These are phyloP conservation scores for Xylariaceae sp. DNA, from an alignment of 2,329 filamentous ascomycete species.

Conservation along the genomic window DNA sequence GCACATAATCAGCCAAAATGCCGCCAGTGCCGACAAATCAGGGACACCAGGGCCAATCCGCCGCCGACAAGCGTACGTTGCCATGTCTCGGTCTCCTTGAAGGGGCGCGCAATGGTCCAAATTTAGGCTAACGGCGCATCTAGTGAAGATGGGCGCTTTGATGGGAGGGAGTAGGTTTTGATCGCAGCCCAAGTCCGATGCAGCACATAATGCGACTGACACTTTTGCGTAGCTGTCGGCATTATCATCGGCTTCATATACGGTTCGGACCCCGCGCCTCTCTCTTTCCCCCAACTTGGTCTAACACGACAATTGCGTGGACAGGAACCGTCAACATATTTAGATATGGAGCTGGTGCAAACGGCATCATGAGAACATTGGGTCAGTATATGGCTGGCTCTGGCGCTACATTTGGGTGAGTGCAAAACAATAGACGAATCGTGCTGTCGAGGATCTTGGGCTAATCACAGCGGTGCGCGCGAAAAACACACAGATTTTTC, in stretches of 20 bases:
- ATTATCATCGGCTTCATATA: conserved; percentile 97
- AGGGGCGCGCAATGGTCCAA: conserved; percentile 6
- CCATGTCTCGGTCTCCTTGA: neutral
- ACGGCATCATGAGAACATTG: conserved; percentile 88
- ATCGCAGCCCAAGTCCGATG: neutral
- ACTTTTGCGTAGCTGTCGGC: conserved; percentile 65
- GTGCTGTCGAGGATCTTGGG: neutral
- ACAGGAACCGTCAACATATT: conserved; percentile 89
- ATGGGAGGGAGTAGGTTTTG: conserved; percentile 87
- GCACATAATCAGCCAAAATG: conserved; percentile 35
- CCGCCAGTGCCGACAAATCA: conserved; percentile 51
- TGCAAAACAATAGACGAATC: neutral
- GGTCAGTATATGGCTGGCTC: conserved; percentile 97
- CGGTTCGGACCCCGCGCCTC: conserved; percentile 47
- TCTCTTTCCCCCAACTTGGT: neutral
- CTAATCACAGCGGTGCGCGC: conserved; percentile 18
- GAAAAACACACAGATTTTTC: conserved; percentile 61
- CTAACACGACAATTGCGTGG: conserved; percentile 10
- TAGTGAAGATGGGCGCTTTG: conserved; percentile 97
- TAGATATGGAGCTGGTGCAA: conserved; percentile 85
- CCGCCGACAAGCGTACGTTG: conserved; percentile 61
- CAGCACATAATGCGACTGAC: conserved; percentile 7
- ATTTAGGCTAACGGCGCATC: conserved; percentile 29
- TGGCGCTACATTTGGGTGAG: conserved; percentile 90
- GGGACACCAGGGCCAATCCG: conserved; percentile 54